Evolutionary conservation across 352 stramenopile species (phyloP), one percentile per base, ranked within the genome.

Genomic region (Phytophthora constricta): DNA sequence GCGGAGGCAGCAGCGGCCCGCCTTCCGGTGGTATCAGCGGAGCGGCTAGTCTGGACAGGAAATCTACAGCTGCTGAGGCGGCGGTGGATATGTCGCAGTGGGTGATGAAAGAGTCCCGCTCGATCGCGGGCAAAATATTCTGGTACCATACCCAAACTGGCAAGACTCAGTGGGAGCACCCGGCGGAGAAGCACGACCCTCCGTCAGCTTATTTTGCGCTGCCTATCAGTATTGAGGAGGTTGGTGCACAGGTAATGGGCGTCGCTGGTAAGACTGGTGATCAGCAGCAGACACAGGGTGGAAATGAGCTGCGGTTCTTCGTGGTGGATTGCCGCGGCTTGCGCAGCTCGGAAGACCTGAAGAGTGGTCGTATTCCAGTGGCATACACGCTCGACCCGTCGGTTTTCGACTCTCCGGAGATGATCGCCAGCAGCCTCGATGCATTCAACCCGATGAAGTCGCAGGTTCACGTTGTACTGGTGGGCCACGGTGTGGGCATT

Each of bases 81-180:
- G 73, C 72, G 9, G 82, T 93, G 22, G 85, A 93, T 76, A 93
- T 93, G 85, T 89, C 80, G 13, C 73, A 93, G 55, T 93, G 85
- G 85, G 79, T 90, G 33, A 87, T 85, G 68, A 89, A 88, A 34
- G 82, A 93, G 45, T 93, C 85, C 33, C 75, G 76, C 16, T 91
- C 82, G 28, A 84, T 90, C 23, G 80, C 82, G 1, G 85, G 85
- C 8, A 93, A 93, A 45, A 77, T 89, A 34, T 93, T 93, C 39
- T 93, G 85, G 85, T 91, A 93, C 37, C 80, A 93, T 51, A 87
- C 72, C 11, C 71, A 83, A n/a, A 90, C 80, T 0, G 85, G 85
- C 1, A 89, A 88, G 28, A 91, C 85, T 0, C 86, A 95, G 62
- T 95, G 84, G 84, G 86, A 95, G 47, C 86, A 95, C 45, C 86